These are phyloP conservation scores for Rhododendron ovatum DNA, from an alignment of 148 eudicot species.

Conservation along the genomic window DNA sequence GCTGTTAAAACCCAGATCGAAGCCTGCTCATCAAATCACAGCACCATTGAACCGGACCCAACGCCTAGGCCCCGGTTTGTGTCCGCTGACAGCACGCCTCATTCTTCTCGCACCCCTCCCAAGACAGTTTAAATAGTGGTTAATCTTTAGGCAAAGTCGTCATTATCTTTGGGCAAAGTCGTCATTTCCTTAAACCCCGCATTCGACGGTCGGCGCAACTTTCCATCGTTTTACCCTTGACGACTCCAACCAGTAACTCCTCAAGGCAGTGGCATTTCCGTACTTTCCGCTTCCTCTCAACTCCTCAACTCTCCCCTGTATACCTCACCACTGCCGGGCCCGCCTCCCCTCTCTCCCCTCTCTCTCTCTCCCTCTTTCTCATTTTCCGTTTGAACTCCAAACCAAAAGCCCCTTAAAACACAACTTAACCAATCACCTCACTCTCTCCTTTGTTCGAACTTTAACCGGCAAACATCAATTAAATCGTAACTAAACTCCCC, in stretches of 20 bases:
- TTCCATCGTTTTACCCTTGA: background rate
- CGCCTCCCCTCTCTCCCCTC: background rate
- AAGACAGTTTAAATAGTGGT: background rate
- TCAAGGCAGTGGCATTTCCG: background rate
- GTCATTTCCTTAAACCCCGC: background rate
- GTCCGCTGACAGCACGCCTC: background rate
- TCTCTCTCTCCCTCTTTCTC: background rate
- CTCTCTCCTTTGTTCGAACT: slow-evolving; percentile 4
- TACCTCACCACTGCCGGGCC: background rate
- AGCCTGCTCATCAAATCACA: background rate
- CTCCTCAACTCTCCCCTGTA: background rate
- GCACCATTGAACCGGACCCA: background rate
- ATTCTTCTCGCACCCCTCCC: background rate
- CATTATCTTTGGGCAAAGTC: background rate
- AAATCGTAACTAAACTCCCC: background rate
- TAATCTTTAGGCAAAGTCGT: background rate
- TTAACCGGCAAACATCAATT: background rate
- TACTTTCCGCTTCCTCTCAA: background rate
- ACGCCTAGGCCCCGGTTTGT: background rate
- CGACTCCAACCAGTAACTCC: background rate
- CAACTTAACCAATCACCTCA: background rate
- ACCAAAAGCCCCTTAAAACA: background rate
- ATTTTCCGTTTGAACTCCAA: background rate
- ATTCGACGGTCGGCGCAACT: background rate
- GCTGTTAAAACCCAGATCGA: too few relatives aligned